Conservation (phyloP, 139 green algal species). For the Coelastrella sp. region DNA sequence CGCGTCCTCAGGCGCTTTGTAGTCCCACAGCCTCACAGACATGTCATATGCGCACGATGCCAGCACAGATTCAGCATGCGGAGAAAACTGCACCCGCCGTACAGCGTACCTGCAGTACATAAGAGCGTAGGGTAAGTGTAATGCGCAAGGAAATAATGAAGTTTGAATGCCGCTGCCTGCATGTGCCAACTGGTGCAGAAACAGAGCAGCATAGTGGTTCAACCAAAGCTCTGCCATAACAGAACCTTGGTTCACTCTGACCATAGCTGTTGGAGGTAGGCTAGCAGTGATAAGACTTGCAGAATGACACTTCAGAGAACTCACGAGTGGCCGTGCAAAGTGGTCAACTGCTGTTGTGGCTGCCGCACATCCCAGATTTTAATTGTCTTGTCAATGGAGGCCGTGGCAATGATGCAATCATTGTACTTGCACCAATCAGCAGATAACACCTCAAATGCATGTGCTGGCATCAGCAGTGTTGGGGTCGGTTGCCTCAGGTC, state of each 20-base stretch:
- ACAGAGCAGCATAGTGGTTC: too few species aligned
- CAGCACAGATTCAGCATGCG: conserved; percentile 85
- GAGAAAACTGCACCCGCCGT: conserved; percentile 89
- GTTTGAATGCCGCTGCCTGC: too few species aligned
- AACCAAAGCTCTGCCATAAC: too few species aligned
- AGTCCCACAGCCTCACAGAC: conserved; percentile 96
- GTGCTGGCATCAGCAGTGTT: conserved; percentile 86
- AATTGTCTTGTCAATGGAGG: conserved; percentile 95
- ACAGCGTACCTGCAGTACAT: conserved; percentile 84
- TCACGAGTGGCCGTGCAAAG: conserved; percentile 86
- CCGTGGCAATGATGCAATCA: conserved; percentile 92
- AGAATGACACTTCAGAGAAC: neutral
- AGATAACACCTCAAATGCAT: conserved; percentile 78
- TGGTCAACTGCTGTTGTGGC: conserved; percentile 68
- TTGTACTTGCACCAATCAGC: conserved; percentile 99
- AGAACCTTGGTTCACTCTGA: too few species aligned
- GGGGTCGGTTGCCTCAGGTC: conserved; percentile 84
- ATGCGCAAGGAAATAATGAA: too few species aligned
- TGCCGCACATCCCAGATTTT: conserved; percentile 89
- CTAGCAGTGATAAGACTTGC: too few species aligned
- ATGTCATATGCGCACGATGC: conserved; percentile 96
- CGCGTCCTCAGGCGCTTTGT: conserved; percentile 73
- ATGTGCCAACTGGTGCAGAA: too few species aligned
- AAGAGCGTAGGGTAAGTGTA: neutral
- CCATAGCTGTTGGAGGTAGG: too few species aligned